phyloP scores from a whole-genome alignment of 2,329 filamentous ascomycete species.

The Cordyceps cateniannulata region DNA sequence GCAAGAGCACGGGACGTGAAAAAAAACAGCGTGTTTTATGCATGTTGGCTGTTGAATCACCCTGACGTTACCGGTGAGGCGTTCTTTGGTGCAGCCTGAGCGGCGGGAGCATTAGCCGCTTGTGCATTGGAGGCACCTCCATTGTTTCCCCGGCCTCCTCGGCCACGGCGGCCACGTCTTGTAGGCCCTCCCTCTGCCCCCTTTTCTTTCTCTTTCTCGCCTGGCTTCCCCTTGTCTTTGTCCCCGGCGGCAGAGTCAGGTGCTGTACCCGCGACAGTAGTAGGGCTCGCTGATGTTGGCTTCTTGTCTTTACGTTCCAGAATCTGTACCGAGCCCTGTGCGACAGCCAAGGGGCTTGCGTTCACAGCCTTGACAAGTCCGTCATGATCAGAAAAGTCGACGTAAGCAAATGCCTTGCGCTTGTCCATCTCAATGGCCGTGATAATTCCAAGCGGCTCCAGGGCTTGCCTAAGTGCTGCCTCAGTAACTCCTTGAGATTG shows the following conservation, averaged over 20 bases:
- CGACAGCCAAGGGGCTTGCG: slow-evolving; percentile 75
- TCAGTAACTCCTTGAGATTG: slow-evolving; percentile 90
- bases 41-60: slow-evolving; percentile 6
- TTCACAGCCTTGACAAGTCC: slow-evolving; percentile 71
- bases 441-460: slow-evolving; percentile 68
- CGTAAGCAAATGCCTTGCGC: slow-evolving; percentile 89
- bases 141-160: slow-evolving; percentile 22
- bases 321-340: slow-evolving; percentile 80
- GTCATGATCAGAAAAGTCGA: slow-evolving; percentile 73
- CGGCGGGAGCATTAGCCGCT: slow-evolving; percentile 2
- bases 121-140: slow-evolving; percentile 9
- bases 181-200: slow-evolving; percentile 21
- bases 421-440: slow-evolving; percentile 86
- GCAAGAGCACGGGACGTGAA: not conserved
- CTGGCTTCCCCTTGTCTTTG: slow-evolving; percentile 18
- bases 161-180: slow-evolving; percentile 26
- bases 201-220: slow-evolving; percentile 15
- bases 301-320: slow-evolving; percentile 69
- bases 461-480: slow-evolving; percentile 64
- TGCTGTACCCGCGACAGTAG: slow-evolving; percentile 2
- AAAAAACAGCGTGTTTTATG: not conserved
- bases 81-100: not conserved
- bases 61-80: slow-evolving; percentile 4
- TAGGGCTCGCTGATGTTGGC: slow-evolving; percentile 18
- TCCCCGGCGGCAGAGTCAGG: slow-evolving; percentile 7